Evolutionary conservation across 2,329 filamentous ascomycete genomes (phyloP).

Genomic region (Talaromyces rugulosus): DNA sequence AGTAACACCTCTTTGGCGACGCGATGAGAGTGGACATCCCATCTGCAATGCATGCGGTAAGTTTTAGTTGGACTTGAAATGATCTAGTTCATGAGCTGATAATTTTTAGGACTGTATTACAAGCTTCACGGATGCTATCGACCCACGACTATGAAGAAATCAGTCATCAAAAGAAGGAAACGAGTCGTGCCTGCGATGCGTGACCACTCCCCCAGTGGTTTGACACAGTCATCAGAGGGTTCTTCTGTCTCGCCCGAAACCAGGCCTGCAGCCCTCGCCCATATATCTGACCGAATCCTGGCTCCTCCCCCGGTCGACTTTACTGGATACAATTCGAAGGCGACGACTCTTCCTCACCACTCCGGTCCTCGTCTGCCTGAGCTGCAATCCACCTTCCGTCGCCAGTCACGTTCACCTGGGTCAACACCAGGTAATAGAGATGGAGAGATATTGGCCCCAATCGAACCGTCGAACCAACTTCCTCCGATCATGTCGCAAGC

Average conservation of each 20-base stretch:
- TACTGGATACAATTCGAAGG: constrained; percentile 39
- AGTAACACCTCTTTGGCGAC: constrained; percentile 90
- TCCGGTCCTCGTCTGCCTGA: constrained; percentile 29
- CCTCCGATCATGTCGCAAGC: constrained; percentile 35
- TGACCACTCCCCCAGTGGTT: constrained; percentile 41
- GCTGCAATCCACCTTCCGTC: constrained; percentile 17
- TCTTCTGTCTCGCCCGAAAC: constrained; percentile 42
- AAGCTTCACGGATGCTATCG: constrained; percentile 92
- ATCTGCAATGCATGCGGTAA: constrained; percentile 98
- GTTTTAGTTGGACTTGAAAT: constrained; percentile 30
- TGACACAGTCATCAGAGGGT: constrained; percentile 37
- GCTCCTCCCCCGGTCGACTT: constrained; percentile 49
- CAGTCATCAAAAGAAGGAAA: constrained; percentile 92
- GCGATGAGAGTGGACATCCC: constrained; percentile 90
- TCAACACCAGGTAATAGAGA: constrained; percentile 25
- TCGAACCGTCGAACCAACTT: constrained; percentile 34
- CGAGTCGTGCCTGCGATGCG: constrained; percentile 77
- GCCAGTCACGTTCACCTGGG: constrained; percentile 13
- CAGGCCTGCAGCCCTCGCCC: constrained; percentile 29
- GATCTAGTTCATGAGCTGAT: constrained; percentile 3
- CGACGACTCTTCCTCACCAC: constrained; percentile 26
- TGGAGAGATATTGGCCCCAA: constrained; percentile 23
- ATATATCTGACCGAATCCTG: constrained; percentile 36
- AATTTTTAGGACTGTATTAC: constrained; percentile 73
- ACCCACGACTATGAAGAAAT: constrained; percentile 98